Evolutionary conservation across 768 basidiomycete species (phyloP), one percentile per base, ranked within the genome.

Genomic region (Tephrocybe sp.): DNA sequence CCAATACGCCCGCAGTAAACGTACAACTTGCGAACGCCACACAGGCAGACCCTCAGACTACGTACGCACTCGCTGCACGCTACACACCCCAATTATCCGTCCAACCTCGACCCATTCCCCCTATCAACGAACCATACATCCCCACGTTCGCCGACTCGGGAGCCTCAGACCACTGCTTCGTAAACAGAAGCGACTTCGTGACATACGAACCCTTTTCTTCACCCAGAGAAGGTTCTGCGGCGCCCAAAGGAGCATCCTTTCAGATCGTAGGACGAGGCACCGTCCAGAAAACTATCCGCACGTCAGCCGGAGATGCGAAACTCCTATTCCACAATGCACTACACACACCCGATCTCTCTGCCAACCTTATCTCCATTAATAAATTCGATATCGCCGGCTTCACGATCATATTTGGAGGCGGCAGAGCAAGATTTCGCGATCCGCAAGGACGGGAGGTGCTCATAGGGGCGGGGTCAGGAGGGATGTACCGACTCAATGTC

Each of bases 141-240:
- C 27, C 11, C 27, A 29, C 27, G 6, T 61, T 61, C 10, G 66
- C 33, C 11, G 33, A 34, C 33, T 34, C 33, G 4, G 33, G 61
- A 10, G 59, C 62, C 0, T 59, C 45, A 6, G 54, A 64, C 24
- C 57, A 63, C 38, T 67, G 54, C 51, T 62, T 64, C 42, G 43
- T 31, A 0, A 50, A 61, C 27, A 10, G 43, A n/a, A 11, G 16
- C 0, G 53, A 52, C 18, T 65, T 67, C 31, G n/a, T 25, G 5
- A 31, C 38, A 5, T 34, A 45, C 21, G 13, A 33, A 21, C 6
- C 12, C 2, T 30, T 33, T 1, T 10, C 19, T 5, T 22, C 12
- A 4, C 31, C 21, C 1, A 22, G 5, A 4, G 33, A 34, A 15
- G 33, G 33, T 4, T 4, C 6, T 6, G 12, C 13, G 30, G 43